These are phyloP conservation scores for Mycena sp. DNA, from an alignment of 1,284 basidiomycete species.

Conservation along the genomic window DNA sequence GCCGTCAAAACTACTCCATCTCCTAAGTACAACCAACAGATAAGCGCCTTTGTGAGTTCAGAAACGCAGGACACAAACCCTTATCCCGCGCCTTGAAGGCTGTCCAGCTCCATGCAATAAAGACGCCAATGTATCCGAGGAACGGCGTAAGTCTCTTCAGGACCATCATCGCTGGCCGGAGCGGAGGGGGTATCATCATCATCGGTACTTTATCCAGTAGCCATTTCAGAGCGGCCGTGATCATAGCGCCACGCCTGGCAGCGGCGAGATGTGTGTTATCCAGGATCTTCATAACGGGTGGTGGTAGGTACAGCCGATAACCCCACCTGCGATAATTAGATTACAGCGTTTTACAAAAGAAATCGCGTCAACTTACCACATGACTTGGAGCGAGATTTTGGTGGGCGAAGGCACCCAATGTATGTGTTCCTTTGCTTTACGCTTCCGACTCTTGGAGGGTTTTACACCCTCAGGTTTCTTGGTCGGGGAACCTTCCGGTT, in stretches of 20 bases:
- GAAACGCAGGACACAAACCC: too few species aligned
- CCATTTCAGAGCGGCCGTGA: conserved; percentile 78
- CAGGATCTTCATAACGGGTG: conserved; percentile 72
- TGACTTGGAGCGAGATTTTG: conserved; percentile 73
- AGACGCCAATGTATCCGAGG: conserved; percentile 77
- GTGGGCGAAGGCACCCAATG: conserved; percentile 75
- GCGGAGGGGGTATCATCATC: conserved; percentile 64
- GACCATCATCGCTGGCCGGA: conserved; percentile 63
- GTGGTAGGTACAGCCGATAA: conserved; percentile 77
- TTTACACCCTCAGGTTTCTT: conserved; percentile 16
- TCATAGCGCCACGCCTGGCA: conserved; percentile 75
- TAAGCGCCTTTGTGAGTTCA: too few species aligned
- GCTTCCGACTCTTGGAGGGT: conserved; percentile 36
- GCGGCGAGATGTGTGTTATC: conserved; percentile 70
- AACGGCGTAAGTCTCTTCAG: conserved; percentile 73
- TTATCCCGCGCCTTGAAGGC: conserved; percentile 77
- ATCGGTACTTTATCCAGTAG: conserved; percentile 71
- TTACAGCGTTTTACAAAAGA: neutral
- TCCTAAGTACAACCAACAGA: conserved; percentile 45
- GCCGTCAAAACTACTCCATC: conserved; percentile 75
- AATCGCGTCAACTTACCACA: conserved; percentile 55
- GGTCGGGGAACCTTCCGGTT: neutral
- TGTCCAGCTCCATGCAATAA: conserved; percentile 84
- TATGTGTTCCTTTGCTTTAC: conserved; percentile 46
- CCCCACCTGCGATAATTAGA: conserved; percentile 60